Conservation (phyloP, 768 basidiomycete genomes). For the Xerocomus potaroensis region DNA sequence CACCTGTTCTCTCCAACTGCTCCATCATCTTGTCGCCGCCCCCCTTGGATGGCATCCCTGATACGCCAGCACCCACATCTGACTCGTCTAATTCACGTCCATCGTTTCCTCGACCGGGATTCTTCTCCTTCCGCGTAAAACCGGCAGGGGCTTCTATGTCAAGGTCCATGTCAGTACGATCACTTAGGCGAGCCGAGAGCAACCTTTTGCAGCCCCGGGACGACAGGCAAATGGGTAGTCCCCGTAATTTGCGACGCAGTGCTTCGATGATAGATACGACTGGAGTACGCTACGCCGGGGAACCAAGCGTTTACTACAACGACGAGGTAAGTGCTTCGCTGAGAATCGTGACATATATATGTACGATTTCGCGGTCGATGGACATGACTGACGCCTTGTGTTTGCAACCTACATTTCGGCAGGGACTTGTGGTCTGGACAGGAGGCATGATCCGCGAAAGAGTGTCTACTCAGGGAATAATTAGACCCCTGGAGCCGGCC, state of each 20-base stretch:
- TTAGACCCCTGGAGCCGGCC: constrained; percentile 77
- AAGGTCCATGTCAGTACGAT: constrained; percentile 15
- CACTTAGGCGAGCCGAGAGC: constrained; percentile 2
- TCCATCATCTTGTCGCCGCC: neutral
- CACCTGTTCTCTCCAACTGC: constrained; percentile 2
- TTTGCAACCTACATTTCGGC: neutral
- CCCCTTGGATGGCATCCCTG: neutral
- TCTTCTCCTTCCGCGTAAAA: constrained; percentile 17
- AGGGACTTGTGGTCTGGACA: constrained; percentile 38
- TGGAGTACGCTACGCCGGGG: constrained; percentile 49
- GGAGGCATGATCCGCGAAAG: constrained; percentile 88
- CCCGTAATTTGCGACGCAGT: constrained; percentile 16
- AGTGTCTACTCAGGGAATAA: constrained; percentile 74
- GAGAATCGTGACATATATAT: neutral
- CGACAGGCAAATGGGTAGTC: constrained; percentile 17
- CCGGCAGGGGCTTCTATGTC: constrained; percentile 6
- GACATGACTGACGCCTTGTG: neutral
- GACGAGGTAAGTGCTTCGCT: constrained; percentile 39
- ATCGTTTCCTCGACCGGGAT: constrained; percentile 10
- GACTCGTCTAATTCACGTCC: constrained; percentile 1
- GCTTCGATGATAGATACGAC: constrained; percentile 7
- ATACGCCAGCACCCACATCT: neutral
- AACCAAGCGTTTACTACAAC: constrained; percentile 50
- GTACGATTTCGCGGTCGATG: neutral
- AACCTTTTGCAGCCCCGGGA: constrained; percentile 4